Base-by-base conservation (phyloP, 345 rosid species). In the Citrus australasica region DNA sequence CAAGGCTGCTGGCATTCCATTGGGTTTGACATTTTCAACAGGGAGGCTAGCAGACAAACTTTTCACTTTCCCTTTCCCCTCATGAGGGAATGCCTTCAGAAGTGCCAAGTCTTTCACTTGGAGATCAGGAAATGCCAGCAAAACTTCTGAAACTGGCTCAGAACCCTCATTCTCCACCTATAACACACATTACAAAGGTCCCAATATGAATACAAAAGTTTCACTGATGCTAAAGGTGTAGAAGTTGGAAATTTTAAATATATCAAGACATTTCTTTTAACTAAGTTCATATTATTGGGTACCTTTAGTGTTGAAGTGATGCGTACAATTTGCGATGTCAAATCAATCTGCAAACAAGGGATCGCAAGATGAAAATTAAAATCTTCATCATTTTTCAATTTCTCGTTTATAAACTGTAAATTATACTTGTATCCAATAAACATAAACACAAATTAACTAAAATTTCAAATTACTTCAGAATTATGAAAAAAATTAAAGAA, bases 311-410 rank as follows among this genome's bases (percentile, higher is more conserved):
- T 86, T 7, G 97, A 88, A 5, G 90, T 79, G 69, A 87, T 65
- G 11, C 99, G 97, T 37, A 87, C 93, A 56, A 96, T 81, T 17
- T 91, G 95, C n/a, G 98, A 91, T 0, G 93, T 90, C 83, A 90
- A 87, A 89, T 94, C 97, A 85, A 94, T 82, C 98, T 94, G 89
- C 90, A 86, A 66, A 64, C 33, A 78, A 13, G n/a, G 27, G 48
- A 40, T 32, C 46, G 46, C 33, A 55, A 72, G 33, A 55, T 8
- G 19, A 33, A 33, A 66, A 33, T 28, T 19, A 38, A 66, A 19
- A 66, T 72, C 75, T 33, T 59, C 74, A 27, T 10, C 38, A 10
- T 19, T 72, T 72, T 53, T 64, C 46, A 30, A 42, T 48, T 75
- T 63, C 59, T 30, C 16, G 59, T 51, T 28, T 27, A 46, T 51